A percentile compares a stretch with the other conserved stretches of the same genome.
Evolutionary conservation across 2,329 filamentous ascomycete genomes (phyloP).

Genomic region (Epichloe amarillans): DNA sequence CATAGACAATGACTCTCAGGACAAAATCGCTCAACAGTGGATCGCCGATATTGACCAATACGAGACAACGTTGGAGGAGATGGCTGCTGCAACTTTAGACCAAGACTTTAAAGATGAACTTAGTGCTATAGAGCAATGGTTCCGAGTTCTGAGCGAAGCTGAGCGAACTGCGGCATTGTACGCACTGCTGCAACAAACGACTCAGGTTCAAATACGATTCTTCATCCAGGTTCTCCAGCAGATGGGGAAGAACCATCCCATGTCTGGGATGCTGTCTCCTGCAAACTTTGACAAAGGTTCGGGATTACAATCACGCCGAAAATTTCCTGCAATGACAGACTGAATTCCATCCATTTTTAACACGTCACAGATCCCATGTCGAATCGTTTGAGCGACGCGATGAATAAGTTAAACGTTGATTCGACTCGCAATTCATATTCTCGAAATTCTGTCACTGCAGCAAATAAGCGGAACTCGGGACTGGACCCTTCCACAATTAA

Average conservation of each 20-base stretch:
- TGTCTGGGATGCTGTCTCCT: constrained; percentile 89
- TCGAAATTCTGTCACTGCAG: constrained; percentile 59
- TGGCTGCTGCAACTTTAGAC: constrained; percentile 96
- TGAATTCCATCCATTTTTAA: constrained; percentile 11
- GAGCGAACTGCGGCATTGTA: constrained; percentile 93
- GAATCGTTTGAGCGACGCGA: constrained; percentile 85
- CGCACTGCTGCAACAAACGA: constrained; percentile 92
- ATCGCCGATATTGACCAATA: constrained; percentile 98
- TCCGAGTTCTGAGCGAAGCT: constrained; percentile 90
- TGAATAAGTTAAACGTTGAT: constrained; percentile 87
- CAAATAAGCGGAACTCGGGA: constrained; percentile 84
- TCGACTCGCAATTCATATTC: constrained; percentile 75
- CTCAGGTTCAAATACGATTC: constrained; percentile 96
- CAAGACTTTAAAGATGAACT: constrained; percentile 99
- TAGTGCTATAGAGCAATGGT: constrained; percentile 99
- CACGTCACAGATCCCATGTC: constrained; percentile 73
- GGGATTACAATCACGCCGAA: constrained; percentile 9
- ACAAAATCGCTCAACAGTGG: constrained; percentile 95
- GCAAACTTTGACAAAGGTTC: constrained; percentile 93
- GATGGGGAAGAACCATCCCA: constrained; percentile 96
- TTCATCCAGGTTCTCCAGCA: constrained; percentile 98
- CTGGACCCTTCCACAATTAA: constrained; percentile 89
- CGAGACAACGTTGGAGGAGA: constrained; percentile 96
- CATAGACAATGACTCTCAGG: constrained; percentile 67
- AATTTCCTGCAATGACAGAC: not conserved